These are phyloP conservation scores for Hypoxylon sp. DNA, from an alignment of 2,329 filamentous ascomycete genomes.

Conservation along the genomic window DNA sequence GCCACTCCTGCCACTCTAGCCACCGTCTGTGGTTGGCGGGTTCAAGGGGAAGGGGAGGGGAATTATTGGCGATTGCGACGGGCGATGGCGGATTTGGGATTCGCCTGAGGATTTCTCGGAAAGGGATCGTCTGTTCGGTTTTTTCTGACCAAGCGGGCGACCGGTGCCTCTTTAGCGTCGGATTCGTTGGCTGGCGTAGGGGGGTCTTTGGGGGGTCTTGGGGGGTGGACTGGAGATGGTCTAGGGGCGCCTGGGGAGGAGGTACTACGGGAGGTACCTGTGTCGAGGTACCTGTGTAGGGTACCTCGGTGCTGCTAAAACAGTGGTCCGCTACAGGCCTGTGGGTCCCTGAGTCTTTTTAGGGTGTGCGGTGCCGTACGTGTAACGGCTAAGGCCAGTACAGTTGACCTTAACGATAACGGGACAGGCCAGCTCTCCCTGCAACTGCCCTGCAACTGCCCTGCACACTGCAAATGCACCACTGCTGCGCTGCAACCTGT, in stretches of 20 bases:
- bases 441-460: conserved; percentile 10
- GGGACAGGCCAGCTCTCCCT: conserved; percentile 31
- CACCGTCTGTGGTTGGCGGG: conserved; percentile 22
- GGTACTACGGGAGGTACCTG: neutral
- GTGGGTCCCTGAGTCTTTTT: conserved; percentile 21
- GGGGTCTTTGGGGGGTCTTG: conserved; percentile 2
- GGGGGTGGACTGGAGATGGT: conserved; percentile 1
- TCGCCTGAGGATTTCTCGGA: conserved; percentile 37
- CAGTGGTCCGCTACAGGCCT: conserved; percentile 13
- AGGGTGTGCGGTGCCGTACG: conserved; percentile 10
- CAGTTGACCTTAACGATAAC: neutral
- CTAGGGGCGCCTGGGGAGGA: neutral
- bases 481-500: conserved; percentile 36
- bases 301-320: neutral
- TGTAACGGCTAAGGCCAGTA: conserved; percentile 9
- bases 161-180: conserved; percentile 43
- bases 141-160: conserved; percentile 45
- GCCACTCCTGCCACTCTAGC: conserved; percentile 35
- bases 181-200: conserved; percentile 26
- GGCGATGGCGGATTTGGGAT: conserved; percentile 39
- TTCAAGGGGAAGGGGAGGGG: conserved; percentile 2
- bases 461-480: conserved; percentile 16
- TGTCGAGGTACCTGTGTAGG: neutral
- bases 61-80: conserved; percentile 39
- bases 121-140: conserved; percentile 39